Evolutionary conservation across 2,329 filamentous ascomycete species (phyloP).

Genomic region (Pseudocercospora macadamiae): DNA sequence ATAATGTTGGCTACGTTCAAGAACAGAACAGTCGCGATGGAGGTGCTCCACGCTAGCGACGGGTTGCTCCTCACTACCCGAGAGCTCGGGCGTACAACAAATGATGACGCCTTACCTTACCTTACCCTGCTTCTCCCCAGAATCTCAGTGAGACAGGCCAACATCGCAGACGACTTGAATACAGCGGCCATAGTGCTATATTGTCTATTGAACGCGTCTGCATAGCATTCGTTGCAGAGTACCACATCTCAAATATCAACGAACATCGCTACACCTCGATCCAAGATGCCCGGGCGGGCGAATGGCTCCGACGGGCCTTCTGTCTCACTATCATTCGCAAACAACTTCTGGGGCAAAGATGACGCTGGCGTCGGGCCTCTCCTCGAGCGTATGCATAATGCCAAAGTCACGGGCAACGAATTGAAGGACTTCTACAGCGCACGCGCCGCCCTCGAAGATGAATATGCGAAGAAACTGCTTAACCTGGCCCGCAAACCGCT

Average conservation of each 20-base stretch:
- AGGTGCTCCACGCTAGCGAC: neutral
- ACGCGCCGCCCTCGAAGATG: constrained; percentile 91
- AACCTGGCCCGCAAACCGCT: constrained; percentile 85
- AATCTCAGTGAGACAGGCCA: too few species aligned
- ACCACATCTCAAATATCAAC: neutral
- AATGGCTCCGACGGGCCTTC: constrained; percentile 38
- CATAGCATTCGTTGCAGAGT: neutral
- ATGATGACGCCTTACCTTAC: neutral
- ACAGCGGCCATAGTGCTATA: neutral
- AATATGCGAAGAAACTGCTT: constrained; percentile 88
- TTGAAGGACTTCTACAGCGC: constrained; percentile 88
- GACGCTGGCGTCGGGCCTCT: constrained; percentile 92
- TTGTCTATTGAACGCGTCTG: too few species aligned
- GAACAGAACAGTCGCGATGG: too few species aligned
- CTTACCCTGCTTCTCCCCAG: neutral
- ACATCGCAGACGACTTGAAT: neutral
- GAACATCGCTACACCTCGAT: too few species aligned
- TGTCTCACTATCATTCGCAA: constrained; percentile 65
- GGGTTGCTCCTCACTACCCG: neutral
- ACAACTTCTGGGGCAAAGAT: constrained; percentile 99
- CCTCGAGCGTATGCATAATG: constrained; percentile 89
- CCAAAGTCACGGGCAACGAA: constrained; percentile 94
- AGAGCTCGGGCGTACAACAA: too few species aligned
- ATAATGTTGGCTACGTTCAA: too few species aligned
- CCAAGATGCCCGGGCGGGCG: constrained; percentile 38